Evolutionary conservation across 768 basidiomycete species (phyloP).

Genomic region (Podaxis sp.): DNA sequence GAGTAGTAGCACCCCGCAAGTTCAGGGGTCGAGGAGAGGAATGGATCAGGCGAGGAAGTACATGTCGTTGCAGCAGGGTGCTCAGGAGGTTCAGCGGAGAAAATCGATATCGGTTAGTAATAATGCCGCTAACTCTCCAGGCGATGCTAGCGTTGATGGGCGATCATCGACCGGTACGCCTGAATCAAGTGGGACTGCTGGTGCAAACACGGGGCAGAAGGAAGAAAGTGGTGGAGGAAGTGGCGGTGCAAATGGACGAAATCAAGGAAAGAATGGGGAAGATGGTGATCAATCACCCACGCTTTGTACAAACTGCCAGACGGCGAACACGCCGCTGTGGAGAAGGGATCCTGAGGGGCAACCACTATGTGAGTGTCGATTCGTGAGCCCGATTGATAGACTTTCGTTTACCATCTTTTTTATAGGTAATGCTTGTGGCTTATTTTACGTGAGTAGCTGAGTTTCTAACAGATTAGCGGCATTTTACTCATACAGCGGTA

Average conservation of each 20-base stretch:
- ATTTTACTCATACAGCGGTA: constrained; percentile 4
- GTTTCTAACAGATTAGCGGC: constrained; percentile 8
- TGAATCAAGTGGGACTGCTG: constrained; percentile 37
- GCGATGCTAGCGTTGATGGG: constrained; percentile 26
- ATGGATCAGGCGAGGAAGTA: constrained; percentile 46
- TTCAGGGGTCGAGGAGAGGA: constrained; percentile 25
- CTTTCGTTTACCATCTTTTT: constrained; percentile 15
- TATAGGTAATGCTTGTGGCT: constrained; percentile 83
- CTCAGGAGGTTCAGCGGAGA: constrained; percentile 53
- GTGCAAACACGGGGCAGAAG: constrained; percentile 13
- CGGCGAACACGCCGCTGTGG: constrained; percentile 93
- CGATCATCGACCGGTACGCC: constrained; percentile 67
- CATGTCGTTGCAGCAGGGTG: constrained; percentile 57
- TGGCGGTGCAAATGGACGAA: constrained; percentile 15
- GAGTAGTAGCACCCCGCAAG: constrained; percentile 4
- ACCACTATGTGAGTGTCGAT: constrained; percentile 66
- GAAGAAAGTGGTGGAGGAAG: constrained; percentile 19
- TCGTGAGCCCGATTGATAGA: constrained; percentile 8
- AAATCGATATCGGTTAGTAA: constrained; percentile 27
- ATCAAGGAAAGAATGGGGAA: constrained; percentile 58
- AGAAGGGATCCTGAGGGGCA: constrained; percentile 90
- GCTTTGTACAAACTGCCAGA: constrained; percentile 91
- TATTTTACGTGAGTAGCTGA: constrained; percentile 74
- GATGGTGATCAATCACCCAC: constrained; percentile 74
- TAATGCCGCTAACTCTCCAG: constrained; percentile 7